phyloP scores from a whole-genome alignment of 2,329 filamentous ascomycete genomes.

The Fusarium xylarioides region DNA sequence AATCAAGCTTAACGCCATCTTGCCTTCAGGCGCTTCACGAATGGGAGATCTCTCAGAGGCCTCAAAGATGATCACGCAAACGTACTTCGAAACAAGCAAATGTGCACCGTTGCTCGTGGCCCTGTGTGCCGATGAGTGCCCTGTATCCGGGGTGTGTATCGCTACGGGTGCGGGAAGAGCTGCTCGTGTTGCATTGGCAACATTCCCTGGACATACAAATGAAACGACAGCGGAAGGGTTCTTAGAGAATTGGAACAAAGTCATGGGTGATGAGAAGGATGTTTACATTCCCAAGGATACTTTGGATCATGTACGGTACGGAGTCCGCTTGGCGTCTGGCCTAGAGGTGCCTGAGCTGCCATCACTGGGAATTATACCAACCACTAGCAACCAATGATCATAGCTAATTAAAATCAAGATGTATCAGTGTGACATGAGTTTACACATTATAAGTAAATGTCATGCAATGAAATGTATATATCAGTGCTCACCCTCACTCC shows the following conservation, averaged over 20 bases:
- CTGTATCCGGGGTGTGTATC: conserved; percentile 28
- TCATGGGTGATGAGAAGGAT: conserved; percentile 23
- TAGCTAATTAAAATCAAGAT: not conserved
- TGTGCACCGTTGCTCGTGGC: conserved; percentile 25
- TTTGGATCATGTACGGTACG: conserved; percentile 28
- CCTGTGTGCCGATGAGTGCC: conserved; percentile 26
- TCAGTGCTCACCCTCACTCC: not conserved
- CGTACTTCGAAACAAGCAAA: conserved; percentile 22
- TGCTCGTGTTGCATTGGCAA: conserved; percentile 28
- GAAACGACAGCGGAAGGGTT: conserved; percentile 24
- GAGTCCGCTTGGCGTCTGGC: conserved; percentile 5
- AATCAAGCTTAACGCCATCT: conserved; percentile 34
- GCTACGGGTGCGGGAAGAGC: conserved; percentile 21
- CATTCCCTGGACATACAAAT: conserved; percentile 20
- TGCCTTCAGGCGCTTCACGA: conserved; percentile 27
- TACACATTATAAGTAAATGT: no score
- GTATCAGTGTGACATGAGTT: not conserved
- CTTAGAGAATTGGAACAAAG: conserved; percentile 21
- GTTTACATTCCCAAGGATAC: conserved; percentile 30
- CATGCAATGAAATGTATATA: not conserved
- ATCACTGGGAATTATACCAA: not conserved
- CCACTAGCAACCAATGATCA: not conserved
- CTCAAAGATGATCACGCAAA: conserved; percentile 23
- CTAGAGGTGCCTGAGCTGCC: not conserved
- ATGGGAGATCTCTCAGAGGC: conserved; percentile 33